Evolutionary conservation across 1,284 basidiomycete species (phyloP), one percentile per base, ranked within the genome.

Genomic region (Xerocomus nothofagi): DNA sequence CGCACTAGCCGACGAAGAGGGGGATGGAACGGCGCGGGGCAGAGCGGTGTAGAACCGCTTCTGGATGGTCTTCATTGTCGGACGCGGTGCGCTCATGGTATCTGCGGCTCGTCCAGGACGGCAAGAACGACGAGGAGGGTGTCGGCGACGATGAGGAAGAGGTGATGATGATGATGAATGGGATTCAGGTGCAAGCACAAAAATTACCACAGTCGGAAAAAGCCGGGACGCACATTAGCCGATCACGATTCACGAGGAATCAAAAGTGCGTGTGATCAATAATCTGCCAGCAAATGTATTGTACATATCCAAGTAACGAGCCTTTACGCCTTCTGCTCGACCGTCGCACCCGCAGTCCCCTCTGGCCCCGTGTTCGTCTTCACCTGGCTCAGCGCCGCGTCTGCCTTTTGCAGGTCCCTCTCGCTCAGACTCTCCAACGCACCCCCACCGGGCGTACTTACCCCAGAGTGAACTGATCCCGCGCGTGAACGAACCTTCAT

Each of bases 401-500:
- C 93, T 7, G 93, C 93, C 68, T 81, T 80, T 61, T 78, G 78
- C 56, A 97, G 71, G 67, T 96, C 93, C 40, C 81, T 77, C 70
- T 96, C 93, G 65, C 85, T 92, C 53, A 96, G 70, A 57, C 84
- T 90, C 60, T 79, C 82, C 63, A 83, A 85, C 30, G 79, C 75
- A 4, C 86, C 87, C 27, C 88, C 89, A 2, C 88, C 91, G 0
- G 93, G 93, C 1, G 93, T 97, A 65, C 88, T 92, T 5, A 88
- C 84, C 29, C 93, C 93, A 39, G 91, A 93, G 63, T 88, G 83
- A 27, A 92, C 82, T 10, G 89, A 91, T 56, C 87, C 85, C n/a
- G 88, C 81, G 50, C 92, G 83, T 41, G 90, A 91, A 45, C 93
- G 87, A 23, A 91, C 85, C 73, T 94, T 95, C 85, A 93, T 92